phyloP scores from a whole-genome alignment of 306 rosid species.

The Purshia tridentata region DNA sequence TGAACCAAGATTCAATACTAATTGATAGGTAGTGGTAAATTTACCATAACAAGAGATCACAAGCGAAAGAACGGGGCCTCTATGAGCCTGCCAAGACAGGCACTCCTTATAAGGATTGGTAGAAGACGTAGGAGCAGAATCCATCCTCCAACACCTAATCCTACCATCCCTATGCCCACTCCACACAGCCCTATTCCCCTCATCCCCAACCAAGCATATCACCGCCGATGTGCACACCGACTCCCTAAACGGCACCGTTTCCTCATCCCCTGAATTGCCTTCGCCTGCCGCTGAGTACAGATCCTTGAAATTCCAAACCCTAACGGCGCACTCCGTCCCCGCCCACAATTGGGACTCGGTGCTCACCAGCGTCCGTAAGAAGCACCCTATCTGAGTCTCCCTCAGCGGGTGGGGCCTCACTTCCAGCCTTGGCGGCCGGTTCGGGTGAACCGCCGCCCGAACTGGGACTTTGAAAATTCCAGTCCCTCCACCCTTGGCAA shows the following conservation, averaged over 20 bases:
- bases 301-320: slow-evolving; percentile 69
- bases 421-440: slow-evolving; percentile 72
- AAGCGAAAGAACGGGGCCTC: slow-evolving; percentile 51
- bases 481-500: slow-evolving; percentile 67
- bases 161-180: slow-evolving; percentile 90
- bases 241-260: slow-evolving; percentile 68
- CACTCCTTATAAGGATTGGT: slow-evolving; percentile 43
- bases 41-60: slow-evolving; percentile 46
- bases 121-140: neutral
- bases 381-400: slow-evolving; percentile 81
- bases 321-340: slow-evolving; percentile 62
- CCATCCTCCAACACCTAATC: slow-evolving; percentile 80
- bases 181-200: slow-evolving; percentile 65
- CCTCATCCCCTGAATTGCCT: slow-evolving; percentile 48
- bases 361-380: slow-evolving; percentile 58
- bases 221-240: slow-evolving; percentile 60
- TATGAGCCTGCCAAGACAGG: slow-evolving; percentile 54
- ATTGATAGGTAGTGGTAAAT: neutral
- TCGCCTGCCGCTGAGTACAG: slow-evolving; percentile 46
- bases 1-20: neutral
- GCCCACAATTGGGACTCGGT: slow-evolving; percentile 76
- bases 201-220: slow-evolving; percentile 74
- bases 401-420: slow-evolving; percentile 83
- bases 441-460: slow-evolving; percentile 70
- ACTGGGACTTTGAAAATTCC: slow-evolving; percentile 63